Evolutionary conservation across 768 basidiomycete genomes (phyloP), one percentile per base, ranked within the genome.

Genomic region (Gymnopilus junonius): DNA sequence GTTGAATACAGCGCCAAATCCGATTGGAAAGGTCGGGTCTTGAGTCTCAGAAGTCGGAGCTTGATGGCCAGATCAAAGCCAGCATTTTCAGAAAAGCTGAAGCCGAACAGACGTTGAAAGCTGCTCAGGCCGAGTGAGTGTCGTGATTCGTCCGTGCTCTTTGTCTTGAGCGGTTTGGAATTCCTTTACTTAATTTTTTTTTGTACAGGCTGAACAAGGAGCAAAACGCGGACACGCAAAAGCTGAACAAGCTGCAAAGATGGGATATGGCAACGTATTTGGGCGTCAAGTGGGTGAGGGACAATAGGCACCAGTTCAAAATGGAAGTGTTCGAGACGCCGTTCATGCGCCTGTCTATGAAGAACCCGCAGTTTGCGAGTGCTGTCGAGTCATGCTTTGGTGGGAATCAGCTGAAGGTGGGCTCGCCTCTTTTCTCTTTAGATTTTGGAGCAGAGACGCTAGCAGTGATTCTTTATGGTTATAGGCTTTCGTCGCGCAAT

Each of bases 271-370:
- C 90, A 46, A 84, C 85, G 37, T 85, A 83, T 34, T 85, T 85
- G 3, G 88, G 87, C 2, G 87, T 94, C 2, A 61, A 81, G 3
- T 96, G 94, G 93, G 79, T 96, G 48, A 84, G 92, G 14, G 69
- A 79, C 12, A 88, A 95, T 70, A 81, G 78, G 50, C 67, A 83
- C 64, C 76, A 77, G 61, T 95, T 99, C 80, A 86, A 84, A 72
- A 89, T 88, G 84, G 83, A 89, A 58, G 87, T 98, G n/a, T 87
- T 91, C 62, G 93, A 95, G 74, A 97, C 97, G 15, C 87, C 95
- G 0, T 79, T 88, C 67, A 81, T 99, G 61, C 85, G 85, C 12
- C 77, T 94, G 42, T 87, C 78, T 20, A 84, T 97, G 14, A 86
- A 88, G 15, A 83, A 95, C 72, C 78, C 75, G 68, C 66, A 71